Base-by-base conservation (phyloP, 2,329 filamentous ascomycete genomes). In the Aspergillus sp. region DNA sequence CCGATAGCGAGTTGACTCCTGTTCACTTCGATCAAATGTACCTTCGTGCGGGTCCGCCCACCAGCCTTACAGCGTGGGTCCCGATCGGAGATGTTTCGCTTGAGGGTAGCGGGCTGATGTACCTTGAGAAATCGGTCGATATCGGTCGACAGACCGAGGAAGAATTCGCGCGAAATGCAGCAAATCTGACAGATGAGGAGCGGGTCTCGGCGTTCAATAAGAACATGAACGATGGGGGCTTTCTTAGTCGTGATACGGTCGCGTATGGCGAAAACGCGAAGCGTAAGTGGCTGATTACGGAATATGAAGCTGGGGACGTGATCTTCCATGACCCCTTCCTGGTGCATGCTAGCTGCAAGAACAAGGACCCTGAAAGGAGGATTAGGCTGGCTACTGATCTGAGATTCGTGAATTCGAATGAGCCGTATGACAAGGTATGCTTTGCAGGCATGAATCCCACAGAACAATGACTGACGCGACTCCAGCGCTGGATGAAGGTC, bases 11-110 rank as follows among this genome's bases (percentile, higher is more conserved):
- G 21, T 65, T 68, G 11, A 76, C 7, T 65, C 74, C 19, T 13
- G 70, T 77, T 0, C 75, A 78, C 57, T 77, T 76, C 61, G 75
- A 77, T 57, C 67, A 71, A n/a, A 71, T 77, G 39, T 78, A 76
- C 59, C 68, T 78, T 3, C 68, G 74, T 1, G 70, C 66, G 5
- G 74, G 75, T 1, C 66, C 71, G 27, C 67, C 72, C 1, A 62
- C 62, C 3, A 65, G 62, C 27, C 36, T 70, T 7, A 70, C 65
- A 2, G 67, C 66, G 0, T 69, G 67, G 66, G 66, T 67, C 15
- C 65, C 66, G 7, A 75, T 78, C 7, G 76, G 77, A 10, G 75
- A 78, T 54, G 66, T 73, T 30, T 61, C 65, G 6, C 53, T 72
- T 1, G 61, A 68, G 48, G 76, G 76, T 0, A 75, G 77, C 2